Percentiles rank a stretch among this genome's conserved stretches.
phyloP scores from a whole-genome alignment of 2,329 filamentous ascomycete species.

The Cladorrhinum sp. region DNA sequence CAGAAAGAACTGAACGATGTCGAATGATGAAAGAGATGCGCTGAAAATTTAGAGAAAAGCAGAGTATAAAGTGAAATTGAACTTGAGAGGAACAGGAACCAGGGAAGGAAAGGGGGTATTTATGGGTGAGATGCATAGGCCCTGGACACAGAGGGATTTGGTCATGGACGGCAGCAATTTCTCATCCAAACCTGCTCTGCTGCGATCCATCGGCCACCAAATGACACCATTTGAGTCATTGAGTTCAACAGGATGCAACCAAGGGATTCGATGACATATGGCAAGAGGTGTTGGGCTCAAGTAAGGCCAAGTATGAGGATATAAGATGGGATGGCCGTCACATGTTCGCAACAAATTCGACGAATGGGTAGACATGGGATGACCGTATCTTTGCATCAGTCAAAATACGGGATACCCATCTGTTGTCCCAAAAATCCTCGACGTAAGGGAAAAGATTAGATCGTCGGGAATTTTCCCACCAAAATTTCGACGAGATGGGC shows the following conservation, averaged over 20 bases:
- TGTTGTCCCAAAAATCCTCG: too few species aligned
- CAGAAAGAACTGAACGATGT: too few species aligned
- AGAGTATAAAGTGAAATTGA: background rate
- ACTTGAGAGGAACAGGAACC: background rate
- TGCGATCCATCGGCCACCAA: background rate
- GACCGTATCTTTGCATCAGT: too few species aligned
- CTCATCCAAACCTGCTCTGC: background rate
- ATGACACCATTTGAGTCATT: background rate
- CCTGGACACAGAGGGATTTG: background rate
- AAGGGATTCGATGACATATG: background rate
- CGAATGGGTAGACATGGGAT: too few species aligned
- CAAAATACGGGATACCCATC: too few species aligned
- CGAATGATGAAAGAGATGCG: too few species aligned
- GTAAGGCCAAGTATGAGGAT: background rate
- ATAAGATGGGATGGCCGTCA: background rate
- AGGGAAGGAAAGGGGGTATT: background rate
- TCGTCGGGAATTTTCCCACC: too few species aligned
- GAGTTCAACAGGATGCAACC: background rate
- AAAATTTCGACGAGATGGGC: background rate
- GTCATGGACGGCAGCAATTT: background rate
- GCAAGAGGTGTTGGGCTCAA: background rate
- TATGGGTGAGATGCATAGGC: background rate
- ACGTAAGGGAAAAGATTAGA: too few species aligned
- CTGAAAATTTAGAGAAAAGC: too few species aligned
- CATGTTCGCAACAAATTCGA: too few species aligned